Evolutionary conservation across 106 monocot species (phyloP).

Genomic region (Allium cepa): DNA sequence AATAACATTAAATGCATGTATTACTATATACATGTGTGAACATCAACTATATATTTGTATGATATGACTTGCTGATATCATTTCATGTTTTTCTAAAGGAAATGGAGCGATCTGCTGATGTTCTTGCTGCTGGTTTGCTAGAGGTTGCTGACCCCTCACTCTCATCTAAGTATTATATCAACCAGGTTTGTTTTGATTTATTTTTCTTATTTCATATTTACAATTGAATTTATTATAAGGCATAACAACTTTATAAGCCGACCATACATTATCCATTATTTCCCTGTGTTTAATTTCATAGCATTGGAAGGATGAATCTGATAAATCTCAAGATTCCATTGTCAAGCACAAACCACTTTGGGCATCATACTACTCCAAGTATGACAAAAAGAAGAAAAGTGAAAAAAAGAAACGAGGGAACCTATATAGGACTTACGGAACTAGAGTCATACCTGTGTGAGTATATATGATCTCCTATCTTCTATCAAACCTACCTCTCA

Average conservation of each 20-base stretch:
- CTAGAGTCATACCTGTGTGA: constrained; percentile 92
- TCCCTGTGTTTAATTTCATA: constrained; percentile 11
- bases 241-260: too few relatives aligned
- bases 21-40: not conserved
- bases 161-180: constrained; percentile 76
- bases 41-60: not conserved
- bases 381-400: constrained; percentile 35
- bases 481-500: not conserved
- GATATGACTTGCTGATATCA: too few relatives aligned
- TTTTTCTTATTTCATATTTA: too few relatives aligned
- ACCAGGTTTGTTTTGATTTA: constrained; percentile 49
- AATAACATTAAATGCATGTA: not conserved
- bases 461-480: constrained; percentile 1
- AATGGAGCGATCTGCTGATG: constrained; percentile 98
- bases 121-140: constrained; percentile 93
- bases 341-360: constrained; percentile 79
- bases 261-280: too few relatives aligned
- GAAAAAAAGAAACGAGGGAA: constrained; percentile 60
- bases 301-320: constrained; percentile 79
- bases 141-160: constrained; percentile 91
- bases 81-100: constrained; percentile 35
- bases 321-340: constrained; percentile 53
- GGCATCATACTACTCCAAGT: constrained; percentile 61
- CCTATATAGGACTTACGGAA: constrained; percentile 79
- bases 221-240: too few relatives aligned